phyloP scores from a whole-genome alignment of 202 grass and related monocot genomes.

The Elaeis oleifera region DNA sequence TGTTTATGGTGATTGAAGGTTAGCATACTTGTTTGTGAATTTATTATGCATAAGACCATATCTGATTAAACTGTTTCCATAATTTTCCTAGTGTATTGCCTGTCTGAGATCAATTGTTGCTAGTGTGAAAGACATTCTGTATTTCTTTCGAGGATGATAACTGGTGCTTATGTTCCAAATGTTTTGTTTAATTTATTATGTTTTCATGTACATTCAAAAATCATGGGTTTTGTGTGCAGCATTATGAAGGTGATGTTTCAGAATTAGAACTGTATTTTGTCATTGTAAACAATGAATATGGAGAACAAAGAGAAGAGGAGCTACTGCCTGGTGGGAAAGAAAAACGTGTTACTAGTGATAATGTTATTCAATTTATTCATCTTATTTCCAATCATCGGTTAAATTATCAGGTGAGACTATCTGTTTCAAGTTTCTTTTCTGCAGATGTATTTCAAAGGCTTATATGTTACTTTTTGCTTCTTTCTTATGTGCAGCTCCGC shows the following conservation, averaged over 20 bases:
- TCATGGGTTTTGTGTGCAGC: slow-evolving; percentile 38
- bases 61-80: too few relatives aligned
- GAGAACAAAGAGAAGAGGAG: slow-evolving; percentile 94
- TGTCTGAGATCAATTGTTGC: too few relatives aligned
- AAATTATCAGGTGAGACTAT: slow-evolving; percentile 66
- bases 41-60: too few relatives aligned
- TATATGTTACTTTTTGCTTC: slow-evolving; percentile 15
- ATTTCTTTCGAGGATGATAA: too few relatives aligned
- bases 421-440: slow-evolving; percentile 4
- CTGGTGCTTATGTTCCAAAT: too few relatives aligned
- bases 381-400: slow-evolving; percentile 86
- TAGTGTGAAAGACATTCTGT: too few relatives aligned
- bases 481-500: slow-evolving; percentile 54
- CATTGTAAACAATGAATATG: slow-evolving; percentile 95
- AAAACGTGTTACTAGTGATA: slow-evolving; percentile 79
- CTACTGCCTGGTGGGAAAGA: slow-evolving; percentile 76
- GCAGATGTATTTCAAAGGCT: slow-evolving; percentile 1
- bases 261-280: slow-evolving; percentile 96
- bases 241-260: slow-evolving; percentile 73
- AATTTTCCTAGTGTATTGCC: too few relatives aligned
- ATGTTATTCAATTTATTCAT: slow-evolving; percentile 96
- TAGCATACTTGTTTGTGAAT: too few relatives aligned
- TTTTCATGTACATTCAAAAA: slow-evolving; percentile 5
- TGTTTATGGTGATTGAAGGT: too few relatives aligned
- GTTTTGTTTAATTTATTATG: too few relatives aligned